These are phyloP conservation scores for Stachybotrys echinatus DNA, from an alignment of 2,329 filamentous ascomycete genomes.

Conservation along the genomic window DNA sequence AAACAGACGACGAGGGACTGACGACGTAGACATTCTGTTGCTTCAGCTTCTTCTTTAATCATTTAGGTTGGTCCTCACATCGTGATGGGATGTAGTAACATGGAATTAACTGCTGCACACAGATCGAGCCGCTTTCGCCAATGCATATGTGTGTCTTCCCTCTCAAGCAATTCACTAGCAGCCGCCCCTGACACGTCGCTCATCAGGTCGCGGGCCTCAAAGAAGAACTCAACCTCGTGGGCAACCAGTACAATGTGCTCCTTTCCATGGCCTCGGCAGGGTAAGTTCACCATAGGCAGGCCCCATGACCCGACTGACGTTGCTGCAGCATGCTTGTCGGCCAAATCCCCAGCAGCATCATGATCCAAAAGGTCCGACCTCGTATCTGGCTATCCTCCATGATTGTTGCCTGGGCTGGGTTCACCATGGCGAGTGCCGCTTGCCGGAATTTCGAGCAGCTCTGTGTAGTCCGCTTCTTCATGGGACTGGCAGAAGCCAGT, in stretches of 20 bases:
- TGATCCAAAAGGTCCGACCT: conserved; percentile 54
- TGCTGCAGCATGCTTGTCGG: conserved; percentile 35
- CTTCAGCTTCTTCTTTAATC: conserved; percentile 29
- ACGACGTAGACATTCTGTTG: conserved; percentile 23
- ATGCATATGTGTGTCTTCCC: conserved; percentile 29
- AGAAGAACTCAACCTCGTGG: conserved; percentile 36
- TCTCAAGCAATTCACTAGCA: accelerated
- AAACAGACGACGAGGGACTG: accelerated
- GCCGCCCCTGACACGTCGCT: conserved; percentile 20
- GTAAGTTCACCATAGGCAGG: no score
- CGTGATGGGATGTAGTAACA: neutral
- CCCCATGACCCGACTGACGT: neutral
- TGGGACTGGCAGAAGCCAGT: conserved; percentile 19
- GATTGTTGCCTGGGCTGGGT: conserved; percentile 53
- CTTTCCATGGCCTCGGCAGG: conserved; percentile 18
- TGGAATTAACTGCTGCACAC: neutral
- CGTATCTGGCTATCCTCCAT: conserved; percentile 54
- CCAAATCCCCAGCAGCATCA: conserved; percentile 52
- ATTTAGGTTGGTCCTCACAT: conserved; percentile 23
- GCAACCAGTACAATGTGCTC: conserved; percentile 27
- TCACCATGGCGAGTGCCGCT: conserved; percentile 35
- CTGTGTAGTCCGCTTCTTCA: conserved; percentile 20
- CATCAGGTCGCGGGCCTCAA: conserved; percentile 36
- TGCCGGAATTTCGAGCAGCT: conserved; percentile 21
- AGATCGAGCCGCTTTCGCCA: conserved; percentile 21